Evolutionary conservation across 2,329 filamentous ascomycete species (phyloP), one percentile per base, ranked within the genome.

Genomic region (Alternaria viburni): DNA sequence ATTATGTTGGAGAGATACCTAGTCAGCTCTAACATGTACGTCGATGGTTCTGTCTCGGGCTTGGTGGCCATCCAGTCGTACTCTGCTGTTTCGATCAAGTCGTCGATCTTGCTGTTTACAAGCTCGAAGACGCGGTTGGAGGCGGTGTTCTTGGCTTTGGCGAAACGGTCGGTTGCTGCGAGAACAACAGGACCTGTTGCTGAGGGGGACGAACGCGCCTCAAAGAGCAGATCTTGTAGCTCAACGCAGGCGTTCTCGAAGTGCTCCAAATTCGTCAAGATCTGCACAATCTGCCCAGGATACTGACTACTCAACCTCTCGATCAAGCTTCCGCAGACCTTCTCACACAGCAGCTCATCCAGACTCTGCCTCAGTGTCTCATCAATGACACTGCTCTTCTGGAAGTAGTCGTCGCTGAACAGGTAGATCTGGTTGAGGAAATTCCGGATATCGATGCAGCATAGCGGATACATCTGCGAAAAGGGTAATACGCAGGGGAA

Each of bases 391-490:
- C 88, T 90, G 1, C 93, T 91, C 68, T 97, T 92, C 67, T 96
- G 91, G 76, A 98, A 98, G 77, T 98, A 93, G 74, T 98, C 94
- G 74, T 97, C 94, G 9, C 93, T 93, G 81, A 98, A 99, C 80
- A 96, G 94, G 80, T 98, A 98, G 74, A 99, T 98, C 76, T 98
- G 94, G 79, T 97, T 97, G 63, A 98, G 84, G 79, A 99, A 98
- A 79, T 97, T 97, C 44, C 95, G 89, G 72, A 99, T 97, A 75
- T 98, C 93, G 77, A 98, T 98, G 83, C 96, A 99, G 81, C 96
- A 97, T 30, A 98, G 86, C 1, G 96, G 95, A 77, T 99, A 99
- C 96, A 99, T 99, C 74, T 98, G 94, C 12, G 94, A 97, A 79
- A 99, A 99, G 1, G 96, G 96, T 2, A 99, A 84, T n/a, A 97